Base-by-base conservation (phyloP, 2,329 filamentous ascomycete species). In the Alternaria viburni region DNA sequence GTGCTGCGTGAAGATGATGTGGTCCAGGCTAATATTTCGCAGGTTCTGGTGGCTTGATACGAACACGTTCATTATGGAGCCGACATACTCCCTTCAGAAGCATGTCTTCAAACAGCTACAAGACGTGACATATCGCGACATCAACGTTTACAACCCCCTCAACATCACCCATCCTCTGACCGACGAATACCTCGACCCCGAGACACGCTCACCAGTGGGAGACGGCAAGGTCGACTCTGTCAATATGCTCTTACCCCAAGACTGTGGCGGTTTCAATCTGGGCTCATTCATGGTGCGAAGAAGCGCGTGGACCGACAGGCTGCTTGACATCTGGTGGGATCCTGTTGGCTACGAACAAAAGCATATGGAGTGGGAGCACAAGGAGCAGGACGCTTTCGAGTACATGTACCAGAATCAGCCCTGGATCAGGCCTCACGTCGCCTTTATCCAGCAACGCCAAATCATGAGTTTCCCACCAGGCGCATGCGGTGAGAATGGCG, bases 21-120 rank as follows among this genome's bases (percentile, higher is more conserved):
- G 44, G 21, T 19, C 47, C 13, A 57, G 32, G 57, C 71, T 83
- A 74, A 82, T 64, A 50, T 6, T 7, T n/a, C 57, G n/a, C 77
- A 97, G 94, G 94, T 96, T 99, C 75, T 99, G 96, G 96, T 99
- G 96, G 95, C 86, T 99, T 61, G 96, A 99, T 80, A 88, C 98
- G 43, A 97, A 97, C 82, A 99, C 96, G 4, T 96, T 95, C 81
- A 90, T 99, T 79, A 99, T 99, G 96, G 96, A 99, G 78, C 93
- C 93, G 4, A 90, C 89, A 19, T 93, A 93, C 80, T 97, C 95
- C 10, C 86, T 99, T 19, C 94, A 98, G 78, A 86, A 87, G 46
- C 95, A 99, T 80, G 88, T 99, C 72, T 97, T 99, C 85, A 89
- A 94, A 79, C 81, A 92, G 65, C 86, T 99, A 51, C 84, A 86